Conservation (phyloP, 2,329 filamentous ascomycete genomes). For the Penicillium sp. region DNA sequence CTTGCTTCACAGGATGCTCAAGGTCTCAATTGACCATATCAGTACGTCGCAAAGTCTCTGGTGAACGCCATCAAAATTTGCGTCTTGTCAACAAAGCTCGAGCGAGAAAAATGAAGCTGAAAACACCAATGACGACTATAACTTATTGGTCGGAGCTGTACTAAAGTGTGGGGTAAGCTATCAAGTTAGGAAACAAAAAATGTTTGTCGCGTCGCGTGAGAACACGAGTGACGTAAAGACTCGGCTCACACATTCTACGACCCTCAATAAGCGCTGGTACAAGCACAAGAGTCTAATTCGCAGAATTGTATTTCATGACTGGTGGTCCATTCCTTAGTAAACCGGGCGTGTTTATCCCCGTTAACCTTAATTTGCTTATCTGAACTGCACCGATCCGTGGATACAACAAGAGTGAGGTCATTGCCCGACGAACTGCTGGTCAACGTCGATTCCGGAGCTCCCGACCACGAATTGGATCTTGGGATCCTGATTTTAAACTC, state of each 20-base stretch:
- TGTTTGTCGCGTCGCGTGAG: constrained; percentile 9
- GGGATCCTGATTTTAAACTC: neutral
- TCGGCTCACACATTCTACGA: neutral
- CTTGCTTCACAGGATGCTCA: neutral
- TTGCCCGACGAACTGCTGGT: constrained; percentile 6
- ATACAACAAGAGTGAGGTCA: constrained; percentile 18
- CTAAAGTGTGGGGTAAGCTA: constrained; percentile 14
- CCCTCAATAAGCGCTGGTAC: neutral
- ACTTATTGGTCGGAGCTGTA: neutral
- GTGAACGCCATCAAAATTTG: neutral
- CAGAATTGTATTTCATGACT: constrained; percentile 2
- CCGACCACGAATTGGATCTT: constrained; percentile 25
- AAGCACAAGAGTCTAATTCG: neutral
- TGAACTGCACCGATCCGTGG: constrained; percentile 23
- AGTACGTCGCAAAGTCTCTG: too few species aligned
- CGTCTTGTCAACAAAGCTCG: too few species aligned
- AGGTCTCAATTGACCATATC: neutral
- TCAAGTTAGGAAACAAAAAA: constrained; percentile 13
- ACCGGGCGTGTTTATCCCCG: constrained; percentile 5
- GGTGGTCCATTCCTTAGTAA: constrained; percentile 23
- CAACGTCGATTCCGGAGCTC: constrained; percentile 17
- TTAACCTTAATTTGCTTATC: constrained; percentile 15
- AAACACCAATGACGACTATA: neutral
- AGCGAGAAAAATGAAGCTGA: neutral
- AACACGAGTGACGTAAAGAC: constrained; percentile 28